Evolutionary conservation across 1,139 yeast species (phyloP), one percentile per base, ranked within the genome.

Genomic region (Diutina ranongensis): DNA sequence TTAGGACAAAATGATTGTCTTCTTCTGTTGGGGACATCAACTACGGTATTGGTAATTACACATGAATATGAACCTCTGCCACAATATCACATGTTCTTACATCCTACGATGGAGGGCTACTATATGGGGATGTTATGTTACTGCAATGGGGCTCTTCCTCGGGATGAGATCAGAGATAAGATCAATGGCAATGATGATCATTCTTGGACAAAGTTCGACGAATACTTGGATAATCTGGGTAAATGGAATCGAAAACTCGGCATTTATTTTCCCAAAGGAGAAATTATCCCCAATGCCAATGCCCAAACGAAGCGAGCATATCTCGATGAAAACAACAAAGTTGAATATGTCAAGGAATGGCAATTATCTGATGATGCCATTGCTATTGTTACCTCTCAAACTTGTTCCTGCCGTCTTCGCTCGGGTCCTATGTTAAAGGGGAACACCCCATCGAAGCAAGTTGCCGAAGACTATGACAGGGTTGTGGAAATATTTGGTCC

Each of bases 91-190:
- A 62, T 87, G 53, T 88, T 88, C 64, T 76, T 78, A 49, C 97
- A 88, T 58, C 97, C 97, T 5, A 82, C 94, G 0, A 74, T 83
- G 53, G 76, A 79, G 0, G 72, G 71, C 33, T 78, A 81, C 44
- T 89, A 80, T 60, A 88, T 88, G 97, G 95, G 94, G 32, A 88
- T 88, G 97, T 77, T 88, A 48, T 88, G 97, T 60, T 88, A 88
- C 60, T 84, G 95, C 59, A 88, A 88, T 60, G 97, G 97, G 0
- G 76, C 96, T 0, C 66, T 88, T 46, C 95, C 97, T 0, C 69
- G 97, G 51, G 96, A 88, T 55, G 71, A 73, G 49, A 70, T 88
- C 5, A 68, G 94, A 45, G 82, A 87, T 59, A 68, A 65, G 18
- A 53, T 88, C 35, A 84, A 83, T 55, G 54, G 59, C 1, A 49